Evolutionary conservation across 176 grass and related monocot species (phyloP).

Genomic region (Saccharum spontaneum): DNA sequence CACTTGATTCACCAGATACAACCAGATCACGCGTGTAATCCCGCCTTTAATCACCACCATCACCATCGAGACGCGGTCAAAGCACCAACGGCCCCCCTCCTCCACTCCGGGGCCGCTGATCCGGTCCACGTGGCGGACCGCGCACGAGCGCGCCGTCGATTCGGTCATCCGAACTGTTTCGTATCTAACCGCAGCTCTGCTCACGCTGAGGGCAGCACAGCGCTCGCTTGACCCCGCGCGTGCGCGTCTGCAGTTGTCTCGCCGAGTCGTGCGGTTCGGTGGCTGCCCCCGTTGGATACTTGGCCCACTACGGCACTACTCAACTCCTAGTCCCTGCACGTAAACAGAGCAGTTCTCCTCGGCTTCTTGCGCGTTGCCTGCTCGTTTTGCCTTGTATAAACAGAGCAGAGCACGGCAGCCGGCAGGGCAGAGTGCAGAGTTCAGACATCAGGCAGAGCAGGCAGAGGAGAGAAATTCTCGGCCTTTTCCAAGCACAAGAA

Average conservation of each 20-base stretch:
- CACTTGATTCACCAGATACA: neutral
- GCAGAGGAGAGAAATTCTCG: neutral
- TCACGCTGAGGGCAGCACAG: neutral
- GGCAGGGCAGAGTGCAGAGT: neutral
- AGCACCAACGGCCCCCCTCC: neutral
- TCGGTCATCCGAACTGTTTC: neutral
- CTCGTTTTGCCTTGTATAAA: neutral
- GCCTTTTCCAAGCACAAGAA: neutral
- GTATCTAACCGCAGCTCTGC: no score
- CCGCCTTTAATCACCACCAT: neutral
- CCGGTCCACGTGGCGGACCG: neutral
- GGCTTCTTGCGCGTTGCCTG: neutral
- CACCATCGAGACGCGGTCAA: neutral
- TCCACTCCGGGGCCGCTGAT: neutral
- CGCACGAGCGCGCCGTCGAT: neutral
- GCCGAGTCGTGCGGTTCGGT: conserved; percentile 24
- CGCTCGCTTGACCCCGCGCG: neutral
- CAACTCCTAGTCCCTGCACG: neutral
- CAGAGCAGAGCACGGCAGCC: neutral
- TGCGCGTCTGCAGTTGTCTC: neutral
- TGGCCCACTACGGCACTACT: neutral
- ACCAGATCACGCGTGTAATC: neutral
- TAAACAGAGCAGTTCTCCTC: neutral
- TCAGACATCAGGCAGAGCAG: neutral
- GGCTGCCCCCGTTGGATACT: neutral